These are phyloP conservation scores for Aspergillus persii DNA, from an alignment of 2,329 filamentous ascomycete species.

Conservation along the genomic window DNA sequence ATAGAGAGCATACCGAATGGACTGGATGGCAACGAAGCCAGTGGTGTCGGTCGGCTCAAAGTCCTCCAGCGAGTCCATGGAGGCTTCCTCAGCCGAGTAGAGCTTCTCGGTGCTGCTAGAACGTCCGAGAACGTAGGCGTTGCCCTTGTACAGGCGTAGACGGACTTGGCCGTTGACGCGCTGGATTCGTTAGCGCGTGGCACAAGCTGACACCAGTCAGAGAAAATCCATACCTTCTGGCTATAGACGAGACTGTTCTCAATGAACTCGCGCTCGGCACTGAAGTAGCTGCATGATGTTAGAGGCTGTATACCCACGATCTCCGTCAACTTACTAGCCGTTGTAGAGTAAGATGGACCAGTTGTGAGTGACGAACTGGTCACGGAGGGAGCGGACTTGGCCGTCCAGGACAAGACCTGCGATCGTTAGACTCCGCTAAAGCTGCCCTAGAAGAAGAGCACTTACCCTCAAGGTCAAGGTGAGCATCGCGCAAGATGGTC, in stretches of 20 bases:
- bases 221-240: conserved; percentile 46
- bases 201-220: conserved; percentile 10
- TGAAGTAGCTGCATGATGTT: conserved; percentile 54
- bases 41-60: conserved; percentile 66
- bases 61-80: conserved; percentile 69
- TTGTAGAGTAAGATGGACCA: conserved; percentile 59
- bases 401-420: conserved; percentile 64
- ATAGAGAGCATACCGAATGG: conserved; percentile 25
- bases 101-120: conserved; percentile 68
- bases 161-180: conserved; percentile 62
- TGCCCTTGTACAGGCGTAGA: conserved; percentile 66
- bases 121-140: conserved; percentile 48
- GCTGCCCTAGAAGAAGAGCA: neutral
- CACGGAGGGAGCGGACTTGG: conserved; percentile 66
- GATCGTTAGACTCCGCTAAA: conserved; percentile 13
- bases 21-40: conserved; percentile 54
- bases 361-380: conserved; percentile 67
- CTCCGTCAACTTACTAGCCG: conserved; percentile 43
- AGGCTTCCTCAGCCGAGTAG: conserved; percentile 64
- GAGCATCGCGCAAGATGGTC: conserved; percentile 33
- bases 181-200: conserved; percentile 7
- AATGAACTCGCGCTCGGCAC: conserved; percentile 68
- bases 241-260: conserved; percentile 62
- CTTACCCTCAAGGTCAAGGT: conserved; percentile 54
- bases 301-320: conserved; percentile 8